Percentiles rank a stretch among this genome's conserved stretches.
These are phyloP conservation scores for Trichoderma sp. DNA, from an alignment of 2,329 filamentous ascomycete genomes.

Conservation along the genomic window DNA sequence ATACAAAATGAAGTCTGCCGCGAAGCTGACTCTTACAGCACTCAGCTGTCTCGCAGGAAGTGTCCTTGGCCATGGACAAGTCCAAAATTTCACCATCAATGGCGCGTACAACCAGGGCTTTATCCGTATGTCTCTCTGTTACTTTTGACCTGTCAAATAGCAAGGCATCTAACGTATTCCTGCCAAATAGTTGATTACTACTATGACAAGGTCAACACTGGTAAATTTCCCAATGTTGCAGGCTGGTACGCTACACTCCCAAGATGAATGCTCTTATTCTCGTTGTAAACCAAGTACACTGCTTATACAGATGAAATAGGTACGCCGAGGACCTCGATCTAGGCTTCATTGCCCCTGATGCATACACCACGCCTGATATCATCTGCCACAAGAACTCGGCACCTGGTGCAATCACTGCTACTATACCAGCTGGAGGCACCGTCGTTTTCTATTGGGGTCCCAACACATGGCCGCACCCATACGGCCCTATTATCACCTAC, in stretches of 20 bases:
- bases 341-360: slow-evolving; percentile 51
- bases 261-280: neutral
- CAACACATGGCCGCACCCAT: slow-evolving; percentile 51
- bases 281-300: neutral
- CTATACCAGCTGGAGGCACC: slow-evolving; percentile 47
- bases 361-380: slow-evolving; percentile 48
- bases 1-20: neutral
- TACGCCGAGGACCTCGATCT: slow-evolving; percentile 18
- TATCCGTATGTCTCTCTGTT: neutral
- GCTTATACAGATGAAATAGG: neutral
- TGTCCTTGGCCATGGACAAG: slow-evolving; percentile 11
- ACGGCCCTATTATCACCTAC: slow-evolving; percentile 50
- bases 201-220: slow-evolving; percentile 20
- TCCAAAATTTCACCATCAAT: slow-evolving; percentile 15
- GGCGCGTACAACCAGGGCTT: slow-evolving; percentile 19
- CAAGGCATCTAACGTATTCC: neutral
- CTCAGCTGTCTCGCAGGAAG: slow-evolving; percentile 12
- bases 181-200: slow-evolving; percentile 13
- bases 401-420: slow-evolving; percentile 44
- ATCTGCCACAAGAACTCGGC: slow-evolving; percentile 51
- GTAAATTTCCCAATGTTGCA: slow-evolving; percentile 14
- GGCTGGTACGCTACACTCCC: slow-evolving; percentile 4
- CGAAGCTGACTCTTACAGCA: neutral
- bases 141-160: neutral
- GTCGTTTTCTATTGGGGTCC: slow-evolving; percentile 51